Base-by-base conservation (phyloP, 768 basidiomycete species). In the Mycena venus region DNA sequence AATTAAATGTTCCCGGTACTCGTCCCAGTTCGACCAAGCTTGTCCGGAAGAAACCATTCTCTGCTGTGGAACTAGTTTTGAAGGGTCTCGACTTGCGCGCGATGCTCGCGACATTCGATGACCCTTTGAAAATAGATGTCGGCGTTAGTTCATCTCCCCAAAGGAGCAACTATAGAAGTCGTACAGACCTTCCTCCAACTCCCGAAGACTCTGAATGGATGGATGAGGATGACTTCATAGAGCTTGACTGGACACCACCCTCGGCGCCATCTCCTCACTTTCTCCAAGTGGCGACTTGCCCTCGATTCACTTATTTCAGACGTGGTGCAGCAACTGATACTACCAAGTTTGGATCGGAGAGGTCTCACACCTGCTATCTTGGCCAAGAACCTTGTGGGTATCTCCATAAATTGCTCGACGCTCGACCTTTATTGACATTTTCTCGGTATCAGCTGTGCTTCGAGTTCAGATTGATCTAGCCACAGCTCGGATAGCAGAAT, bases 271-370 rank as follows among this genome's bases (percentile, higher is more conserved):
- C 82, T 29, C 82, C 98, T 3, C 91, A 95, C 71, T 81, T 97
- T 21, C 84, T 96, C 10, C 93, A 93, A 31, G 85, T 94, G 11
- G 92, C 90, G n/a, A 88, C 89, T 11, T 96, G 94, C 78, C 96
- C 97, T 23, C 91, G 92, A 31, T 92, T 98, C 79, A 92, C 91
- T 10, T 97, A 94, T 84, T 94, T 94, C 80, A 94, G 92, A 80
- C 89, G 89, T 67, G 84, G 87, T 5, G 84, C 85, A 17, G 78
- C 83, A n/a, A 78, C 84, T 4, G 87, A 88, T 71, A 83, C 83
- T 42, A 93, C 89, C 78, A 98, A 97, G 83, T 99, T 99, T 80
- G 97, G 97, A 1, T 85, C 88, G 36, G 97, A 99, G 82, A 84
- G 90, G 51, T 93, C 95, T 3, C 97, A 99, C 80, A 86, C 88